phyloP scores from a whole-genome alignment of 805 yeast species.

The Metschnikowia hibisci region DNA sequence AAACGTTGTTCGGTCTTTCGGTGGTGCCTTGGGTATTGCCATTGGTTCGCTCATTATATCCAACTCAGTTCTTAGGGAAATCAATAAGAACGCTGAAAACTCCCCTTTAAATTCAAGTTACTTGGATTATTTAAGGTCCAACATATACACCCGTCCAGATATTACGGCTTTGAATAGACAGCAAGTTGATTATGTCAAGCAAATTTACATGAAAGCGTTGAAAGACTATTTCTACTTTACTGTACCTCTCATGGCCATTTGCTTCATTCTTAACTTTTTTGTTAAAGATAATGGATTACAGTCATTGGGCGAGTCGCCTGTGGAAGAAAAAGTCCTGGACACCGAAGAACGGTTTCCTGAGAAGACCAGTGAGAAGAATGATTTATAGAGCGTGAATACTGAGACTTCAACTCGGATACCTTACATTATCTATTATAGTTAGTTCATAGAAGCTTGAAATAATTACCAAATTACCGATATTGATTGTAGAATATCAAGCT shows the following conservation, averaged over 20 bases:
- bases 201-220: slow-evolving; percentile 28
- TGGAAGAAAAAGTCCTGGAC: neutral
- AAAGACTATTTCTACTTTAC: slow-evolving; percentile 30
- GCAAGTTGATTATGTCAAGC: slow-evolving; percentile 20
- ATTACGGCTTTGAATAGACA: slow-evolving; percentile 18
- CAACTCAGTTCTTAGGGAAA: slow-evolving; percentile 28
- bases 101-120: slow-evolving; percentile 7
- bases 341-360: neutral
- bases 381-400: too few species aligned
- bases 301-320: slow-evolving; percentile 27
- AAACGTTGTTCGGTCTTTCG: slow-evolving; percentile 54
- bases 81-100: slow-evolving; percentile 10
- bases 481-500: too few species aligned
- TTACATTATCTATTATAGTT: too few species aligned
- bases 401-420: too few species aligned
- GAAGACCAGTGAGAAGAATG: too few species aligned
- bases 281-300: slow-evolving; percentile 39
- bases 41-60: slow-evolving; percentile 37
- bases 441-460: too few species aligned
- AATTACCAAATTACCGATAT: too few species aligned
- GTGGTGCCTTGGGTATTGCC: slow-evolving; percentile 61
- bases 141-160: slow-evolving; percentile 30
- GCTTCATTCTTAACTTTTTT: slow-evolving; percentile 29
- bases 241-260: slow-evolving; percentile 34
- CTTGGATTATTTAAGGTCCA: slow-evolving; percentile 23